Evolutionary conservation across 2,329 filamentous ascomycete species (phyloP), one percentile per base, ranked within the genome.

Genomic region (Scedosporium boydii): DNA sequence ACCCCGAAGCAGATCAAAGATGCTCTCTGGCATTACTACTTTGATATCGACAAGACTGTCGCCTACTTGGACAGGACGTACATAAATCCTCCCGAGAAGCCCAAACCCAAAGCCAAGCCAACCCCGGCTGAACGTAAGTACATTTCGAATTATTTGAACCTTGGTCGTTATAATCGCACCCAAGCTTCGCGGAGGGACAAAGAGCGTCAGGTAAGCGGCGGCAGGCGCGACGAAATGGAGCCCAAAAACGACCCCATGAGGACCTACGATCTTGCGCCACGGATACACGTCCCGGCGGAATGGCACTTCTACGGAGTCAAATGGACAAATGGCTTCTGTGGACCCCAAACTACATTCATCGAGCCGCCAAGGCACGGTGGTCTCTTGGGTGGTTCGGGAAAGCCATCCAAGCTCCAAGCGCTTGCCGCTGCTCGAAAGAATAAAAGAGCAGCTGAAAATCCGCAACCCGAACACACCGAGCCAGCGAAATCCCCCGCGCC

Each of bases 11-110:
- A 96, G 70, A 93, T 97, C 65, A 86, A 96, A 72, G 93, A 98
- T 65, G 84, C 93, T 0, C 76, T 99, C 16, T 98, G 92, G 91
- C 86, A 99, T 75, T 97, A 97, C 74, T 98, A 93, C 73, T 98
- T 93, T 72, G 93, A 99, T 69, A 81, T 96, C 34, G 88, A 87
- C 63, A 96, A 96, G 74, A 86, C 91, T 1, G 88, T 96, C 44
- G 81, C 83, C 63, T 97, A 96, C 70, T 75, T 99, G 63, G 83
- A 86, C 65, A 89, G 87, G 80, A 87, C 80, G 38, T 83, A 78
- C 66, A 76, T 84, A 67, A 74, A 76, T 6, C 76, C 76, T 55
- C 70, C 77, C 18, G 67, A 69, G 26, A 61, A 65, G n/a, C 70
- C 73, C 16, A 80, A 80, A 68, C 68, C 75, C 64, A 67, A 75